Evolutionary conservation across 345 rosid species (phyloP).

Genomic region (Hirschfeldia incana): DNA sequence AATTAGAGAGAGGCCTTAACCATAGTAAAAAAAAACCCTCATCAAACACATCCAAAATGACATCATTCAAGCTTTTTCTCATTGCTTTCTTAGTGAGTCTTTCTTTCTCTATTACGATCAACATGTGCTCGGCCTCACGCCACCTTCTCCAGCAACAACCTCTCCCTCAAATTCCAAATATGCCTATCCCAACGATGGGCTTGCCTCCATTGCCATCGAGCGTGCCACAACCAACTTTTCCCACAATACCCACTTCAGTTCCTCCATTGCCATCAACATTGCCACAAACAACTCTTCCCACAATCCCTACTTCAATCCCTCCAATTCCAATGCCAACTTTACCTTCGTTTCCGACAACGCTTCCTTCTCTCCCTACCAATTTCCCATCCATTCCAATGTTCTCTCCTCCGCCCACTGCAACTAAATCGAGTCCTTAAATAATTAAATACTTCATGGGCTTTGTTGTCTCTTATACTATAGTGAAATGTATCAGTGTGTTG

Average conservation of each 20-base stretch:
- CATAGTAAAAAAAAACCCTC: not conserved
- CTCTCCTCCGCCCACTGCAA: slow-evolving; percentile 19
- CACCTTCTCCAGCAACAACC: slow-evolving; percentile 39
- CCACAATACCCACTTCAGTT: not conserved
- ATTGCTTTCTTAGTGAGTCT: slow-evolving; percentile 24
- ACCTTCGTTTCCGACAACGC: not conserved
- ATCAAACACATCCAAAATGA: slow-evolving; percentile 25
- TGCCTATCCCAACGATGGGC: slow-evolving; percentile 30
- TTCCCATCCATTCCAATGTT: slow-evolving; percentile 22
- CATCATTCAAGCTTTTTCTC: slow-evolving; percentile 32
- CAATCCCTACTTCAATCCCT: not conserved
- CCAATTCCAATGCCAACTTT: slow-evolving; percentile 19
- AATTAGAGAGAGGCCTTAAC: not conserved
- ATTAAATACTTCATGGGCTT: not conserved
- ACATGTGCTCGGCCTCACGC: slow-evolving; percentile 25
- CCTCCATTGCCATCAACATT: slow-evolving; percentile 8
- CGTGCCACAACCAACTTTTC: not conserved
- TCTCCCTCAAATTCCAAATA: slow-evolving; percentile 33
- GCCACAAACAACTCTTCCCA: slow-evolving; percentile 13
- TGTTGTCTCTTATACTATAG: not conserved
- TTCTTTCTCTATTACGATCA: slow-evolving; percentile 25
- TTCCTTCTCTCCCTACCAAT: slow-evolving; percentile 23
- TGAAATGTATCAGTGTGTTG: not conserved
- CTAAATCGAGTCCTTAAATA: slow-evolving; percentile 21
- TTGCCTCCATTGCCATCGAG: not conserved